Evolutionary conservation across 2,329 filamentous ascomycete genomes (phyloP), one percentile per base, ranked within the genome.

Genomic region (Zymoseptoria ardabiliae): DNA sequence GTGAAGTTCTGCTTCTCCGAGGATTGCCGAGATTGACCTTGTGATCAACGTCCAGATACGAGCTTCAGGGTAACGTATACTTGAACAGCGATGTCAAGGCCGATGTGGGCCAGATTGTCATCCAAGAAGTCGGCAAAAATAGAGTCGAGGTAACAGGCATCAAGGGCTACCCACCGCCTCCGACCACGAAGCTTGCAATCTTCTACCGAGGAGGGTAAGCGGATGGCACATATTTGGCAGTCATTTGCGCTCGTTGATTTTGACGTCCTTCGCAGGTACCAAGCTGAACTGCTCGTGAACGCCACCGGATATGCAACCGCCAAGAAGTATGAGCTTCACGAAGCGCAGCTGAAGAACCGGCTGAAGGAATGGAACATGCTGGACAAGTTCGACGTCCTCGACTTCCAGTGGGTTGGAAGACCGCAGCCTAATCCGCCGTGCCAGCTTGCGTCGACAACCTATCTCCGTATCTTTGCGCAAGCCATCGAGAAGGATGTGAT

Each of bases 41-140:
- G 11, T 45, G 17, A 45, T 45, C 17, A n/a, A 13, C 17, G 35
- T 45, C 5, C 13, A 45, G 35, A 4, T 82, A 82, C 64, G 80
- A 82, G 66, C 76, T 82, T 19, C 79, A 81, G 60, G 80, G 80
- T 2, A 79, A 77, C 1, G 77, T 76, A 70, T 84, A 84, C 67
- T 80, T 78, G 70, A 82, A 83, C 69, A 79, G 76, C 1, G 82
- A 84, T 63, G 81, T 83, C 21, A 81, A 78, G 0, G 81, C 81
- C 0, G 68, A 80, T n/a, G 70, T 83, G 17, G 72, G 76, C 48
- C 70, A 77, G 28, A 72, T 82, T 53, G 74, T 73, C 52, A 79
- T 85, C 57, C 77, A 81, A 56, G 75, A 84, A 53, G 59, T 78
- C 8, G 76, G 74, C 1, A 70, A 71, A 22, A 77, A 83, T 61